Evolutionary conservation across 192 early-diverging fungal species (phyloP).

Genomic region (Backusella sp.): DNA sequence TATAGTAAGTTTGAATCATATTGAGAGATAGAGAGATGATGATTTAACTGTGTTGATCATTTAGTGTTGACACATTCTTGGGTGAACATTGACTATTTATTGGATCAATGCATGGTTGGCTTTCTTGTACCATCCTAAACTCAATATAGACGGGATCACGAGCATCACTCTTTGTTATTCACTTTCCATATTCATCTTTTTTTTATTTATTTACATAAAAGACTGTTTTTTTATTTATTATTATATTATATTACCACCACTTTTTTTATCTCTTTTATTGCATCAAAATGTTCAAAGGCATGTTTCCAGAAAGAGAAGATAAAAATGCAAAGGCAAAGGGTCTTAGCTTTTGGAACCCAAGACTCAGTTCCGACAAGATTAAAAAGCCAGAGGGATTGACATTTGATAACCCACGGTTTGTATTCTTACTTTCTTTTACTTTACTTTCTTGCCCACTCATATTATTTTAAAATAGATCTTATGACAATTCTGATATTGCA

Average conservation of each 20-base stretch:
- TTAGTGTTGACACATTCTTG: constrained; percentile 81
- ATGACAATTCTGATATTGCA: neutral
- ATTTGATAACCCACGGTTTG: constrained; percentile 4
- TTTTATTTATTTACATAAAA: neutral
- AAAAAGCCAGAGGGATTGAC: constrained; percentile 2
- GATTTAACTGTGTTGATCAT: neutral
- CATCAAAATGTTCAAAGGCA: neutral
- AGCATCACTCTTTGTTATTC: neutral
- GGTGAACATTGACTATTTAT: constrained; percentile 91
- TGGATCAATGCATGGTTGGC: constrained; percentile 81
- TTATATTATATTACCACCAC: neutral
- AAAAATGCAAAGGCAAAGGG: neutral
- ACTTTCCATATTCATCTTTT: neutral
- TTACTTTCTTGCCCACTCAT: neutral
- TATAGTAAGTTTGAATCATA: neutral
- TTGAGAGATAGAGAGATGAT: neutral
- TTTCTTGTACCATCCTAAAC: constrained; percentile 37
- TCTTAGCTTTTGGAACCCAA: constrained; percentile 4
- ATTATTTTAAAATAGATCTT: neutral
- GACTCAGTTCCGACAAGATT: neutral
- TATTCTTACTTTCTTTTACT: neutral
- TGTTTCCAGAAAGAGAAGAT: neutral
- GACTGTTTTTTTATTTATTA: neutral
- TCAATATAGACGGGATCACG: neutral
- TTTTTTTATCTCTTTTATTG: neutral